A percentile compares a stretch with the other conserved stretches of the same genome.
These are phyloP conservation scores for Dothidotthia symphoricarpi DNA, from an alignment of 2,329 filamentous ascomycete genomes.

Conservation along the genomic window DNA sequence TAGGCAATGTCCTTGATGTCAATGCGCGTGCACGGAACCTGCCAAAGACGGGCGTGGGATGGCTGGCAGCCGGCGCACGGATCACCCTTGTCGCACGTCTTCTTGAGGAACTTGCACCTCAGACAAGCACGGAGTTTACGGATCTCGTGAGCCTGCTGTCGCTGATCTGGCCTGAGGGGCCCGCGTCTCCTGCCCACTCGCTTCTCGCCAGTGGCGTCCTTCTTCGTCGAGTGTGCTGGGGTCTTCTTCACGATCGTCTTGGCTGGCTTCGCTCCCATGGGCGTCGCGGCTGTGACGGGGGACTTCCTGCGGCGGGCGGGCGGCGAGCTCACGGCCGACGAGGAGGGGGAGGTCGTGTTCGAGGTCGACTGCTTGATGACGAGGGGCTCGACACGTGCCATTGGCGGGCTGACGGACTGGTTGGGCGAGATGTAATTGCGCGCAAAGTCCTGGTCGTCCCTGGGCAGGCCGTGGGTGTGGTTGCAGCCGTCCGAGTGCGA, in stretches of 20 bases:
- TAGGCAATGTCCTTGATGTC: constrained; percentile 98
- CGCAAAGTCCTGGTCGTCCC: constrained; percentile 31
- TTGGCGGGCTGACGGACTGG: constrained; percentile 63
- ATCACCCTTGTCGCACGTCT: constrained; percentile 97
- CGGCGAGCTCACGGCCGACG: constrained; percentile 54
- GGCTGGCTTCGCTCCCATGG: constrained; percentile 63
- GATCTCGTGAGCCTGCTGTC: constrained; percentile 95
- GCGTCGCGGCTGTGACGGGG: constrained; percentile 52
- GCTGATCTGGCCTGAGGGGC: constrained; percentile 86
- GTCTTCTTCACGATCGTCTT: constrained; percentile 81
- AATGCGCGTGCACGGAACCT: constrained; percentile 95
- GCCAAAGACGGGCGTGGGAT: constrained; percentile 92
- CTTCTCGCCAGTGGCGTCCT: constrained; percentile 76
- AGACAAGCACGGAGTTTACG: constrained; percentile 90
- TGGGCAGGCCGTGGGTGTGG: constrained; percentile 21
- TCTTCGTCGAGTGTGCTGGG: constrained; percentile 66
- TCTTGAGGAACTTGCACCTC: constrained; percentile 97
- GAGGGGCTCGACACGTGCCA: constrained; percentile 66
- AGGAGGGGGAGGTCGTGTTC: constrained; percentile 59
- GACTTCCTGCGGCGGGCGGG: constrained; percentile 70
- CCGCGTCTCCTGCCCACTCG: constrained; percentile 88
- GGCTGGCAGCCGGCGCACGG: constrained; percentile 94
- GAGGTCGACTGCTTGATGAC: constrained; percentile 65
- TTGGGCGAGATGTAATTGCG: constrained; percentile 43
- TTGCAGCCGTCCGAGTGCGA: constrained; percentile 29